Base-by-base conservation (phyloP, 2,329 filamentous ascomycete species). In the Colletotrichum magnum region DNA sequence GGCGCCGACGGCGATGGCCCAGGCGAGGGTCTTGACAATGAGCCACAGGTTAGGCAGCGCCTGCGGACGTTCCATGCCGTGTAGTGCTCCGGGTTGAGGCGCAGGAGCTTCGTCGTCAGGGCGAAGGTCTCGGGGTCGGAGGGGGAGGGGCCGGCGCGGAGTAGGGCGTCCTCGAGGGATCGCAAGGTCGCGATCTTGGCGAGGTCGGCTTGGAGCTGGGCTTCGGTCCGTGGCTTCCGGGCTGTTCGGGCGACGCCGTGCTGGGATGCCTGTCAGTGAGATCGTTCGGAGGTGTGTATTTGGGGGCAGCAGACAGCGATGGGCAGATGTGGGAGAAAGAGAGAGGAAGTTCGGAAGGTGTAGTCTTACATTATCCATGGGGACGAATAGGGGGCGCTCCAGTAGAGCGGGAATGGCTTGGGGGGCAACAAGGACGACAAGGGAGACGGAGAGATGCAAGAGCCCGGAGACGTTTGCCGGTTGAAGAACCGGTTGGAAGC, bases 61-160 rank as follows among this genome's bases (percentile, higher is more conserved):
- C 96, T 92, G 77, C 96, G 92, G 83, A 92, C 88, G 86, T 97
- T 97, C 94, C 94, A 97, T 87, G 94, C 88, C 65, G 94, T 95
- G 83, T 96, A 96, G 84, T 95, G 95, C 80, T 97, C 94, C 28
- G 94, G 94, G 79, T 97, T 97, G 75, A 91, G 87, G 54, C 87
- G 87, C 62, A 95, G 86, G 52, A 96, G 87, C 73, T 89, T 90
- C n/a, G 92, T 90, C 41, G 92, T 93, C 63, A 93, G 87, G 71
- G 88, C 82, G 74, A 95, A 88, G 48, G 90, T 87, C 64, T 89
- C 84, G 72, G 68, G 77, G 56, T 54, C 72, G 51, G 57, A 68
- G 71, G 65, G 58, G 36, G 36, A 48, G 48, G 56, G 67, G 28
- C 53, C 58, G 62, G 59, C 58, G 21, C 67, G 57, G 32, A 32